phyloP scores from a whole-genome alignment of 2,329 filamentous ascomycete species.

The Pezicula carpinea region DNA sequence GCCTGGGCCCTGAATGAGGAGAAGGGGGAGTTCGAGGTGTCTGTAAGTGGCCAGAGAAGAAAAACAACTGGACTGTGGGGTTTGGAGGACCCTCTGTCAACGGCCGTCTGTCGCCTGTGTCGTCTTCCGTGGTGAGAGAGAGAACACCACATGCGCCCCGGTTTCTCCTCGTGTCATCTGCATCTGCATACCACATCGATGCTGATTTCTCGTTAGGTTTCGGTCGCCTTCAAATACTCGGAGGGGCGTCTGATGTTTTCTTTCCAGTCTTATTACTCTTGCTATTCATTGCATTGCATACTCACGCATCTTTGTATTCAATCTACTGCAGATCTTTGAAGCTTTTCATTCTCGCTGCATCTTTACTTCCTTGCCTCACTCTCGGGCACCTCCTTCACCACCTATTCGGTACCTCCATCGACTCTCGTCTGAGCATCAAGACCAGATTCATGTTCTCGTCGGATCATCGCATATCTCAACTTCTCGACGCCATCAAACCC shows the following conservation, averaged over 20 bases:
- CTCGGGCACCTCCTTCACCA: too few relatives aligned
- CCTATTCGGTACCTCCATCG: too few relatives aligned
- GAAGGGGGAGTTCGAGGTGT: neutral
- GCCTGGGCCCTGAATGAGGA: neutral
- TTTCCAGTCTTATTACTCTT: neutral
- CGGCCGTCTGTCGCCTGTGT: neutral
- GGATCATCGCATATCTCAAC: neutral
- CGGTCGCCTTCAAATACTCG: neutral
- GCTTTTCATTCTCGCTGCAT: neutral
- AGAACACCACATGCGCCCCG: neutral
- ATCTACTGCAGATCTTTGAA: neutral
- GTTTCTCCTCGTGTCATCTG: conserved; percentile 6
- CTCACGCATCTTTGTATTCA: neutral
- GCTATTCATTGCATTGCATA: neutral
- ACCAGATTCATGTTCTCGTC: too few relatives aligned
- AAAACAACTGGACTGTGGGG: conserved; percentile 3
- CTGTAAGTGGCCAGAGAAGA: neutral
- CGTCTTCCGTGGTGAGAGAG: conserved; percentile 1
- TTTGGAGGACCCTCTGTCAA: neutral
- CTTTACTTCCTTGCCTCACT: neutral
- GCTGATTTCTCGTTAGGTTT: neutral
- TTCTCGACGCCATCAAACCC: conserved; percentile 3
- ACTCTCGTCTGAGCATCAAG: too few relatives aligned
- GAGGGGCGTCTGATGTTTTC: neutral
- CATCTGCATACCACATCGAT: neutral